Percentiles rank a stretch among this genome's conserved stretches.
Conservation (phyloP, 179 eudicot genomes). For the Corrigiola litoralis region DNA sequence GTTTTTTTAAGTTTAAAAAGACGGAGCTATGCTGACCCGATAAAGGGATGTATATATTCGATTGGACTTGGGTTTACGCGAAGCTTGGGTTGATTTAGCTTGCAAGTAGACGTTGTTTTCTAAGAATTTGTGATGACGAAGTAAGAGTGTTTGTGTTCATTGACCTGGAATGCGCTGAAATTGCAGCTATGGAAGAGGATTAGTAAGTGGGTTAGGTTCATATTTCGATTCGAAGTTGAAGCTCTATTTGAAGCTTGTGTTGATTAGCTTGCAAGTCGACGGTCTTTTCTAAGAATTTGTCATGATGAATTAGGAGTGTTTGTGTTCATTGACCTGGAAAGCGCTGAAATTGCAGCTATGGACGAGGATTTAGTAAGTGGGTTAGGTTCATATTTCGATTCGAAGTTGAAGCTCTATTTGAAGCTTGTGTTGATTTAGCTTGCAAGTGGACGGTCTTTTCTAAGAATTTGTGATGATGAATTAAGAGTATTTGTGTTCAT, state of each 20-base stretch:
- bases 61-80: too few relatives aligned
- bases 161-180: constrained; percentile 1
- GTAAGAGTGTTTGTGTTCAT: neutral
- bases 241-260: too few relatives aligned
- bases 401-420: neutral
- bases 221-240: neutral
- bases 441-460: too few relatives aligned
- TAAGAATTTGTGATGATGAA: too few relatives aligned
- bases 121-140: too few relatives aligned
- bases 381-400: neutral
- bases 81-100: too few relatives aligned
- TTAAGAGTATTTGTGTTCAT: neutral
- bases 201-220: constrained; percentile 1
- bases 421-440: neutral
- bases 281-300: too few relatives aligned
- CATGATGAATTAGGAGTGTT: neutral
- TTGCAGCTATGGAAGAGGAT: neutral
- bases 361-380: neutral
- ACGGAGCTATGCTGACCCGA: too few relatives aligned
- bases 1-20: too few relatives aligned
- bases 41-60: too few relatives aligned
- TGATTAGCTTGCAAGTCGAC: too few relatives aligned
- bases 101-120: too few relatives aligned
- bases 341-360: neutral
- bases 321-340: constrained; percentile 3